Evolutionary conservation across 202 grass and related monocot genomes (phyloP).

Genomic region (Zoysia matrella): DNA sequence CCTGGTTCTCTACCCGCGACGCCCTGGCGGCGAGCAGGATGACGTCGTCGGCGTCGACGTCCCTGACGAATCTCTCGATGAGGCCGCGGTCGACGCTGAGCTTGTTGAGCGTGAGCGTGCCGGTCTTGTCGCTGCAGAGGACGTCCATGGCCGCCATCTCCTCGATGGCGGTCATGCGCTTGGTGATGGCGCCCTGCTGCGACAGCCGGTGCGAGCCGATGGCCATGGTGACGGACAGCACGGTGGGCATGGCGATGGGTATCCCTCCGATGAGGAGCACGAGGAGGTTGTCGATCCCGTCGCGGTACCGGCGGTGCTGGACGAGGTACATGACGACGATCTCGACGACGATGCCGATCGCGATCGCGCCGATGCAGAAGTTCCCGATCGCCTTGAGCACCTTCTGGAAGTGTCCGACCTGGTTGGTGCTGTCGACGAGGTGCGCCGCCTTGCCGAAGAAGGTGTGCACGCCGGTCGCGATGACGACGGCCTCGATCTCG

Average conservation of each 20-base stretch:
- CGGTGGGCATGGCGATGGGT: constrained; percentile 96
- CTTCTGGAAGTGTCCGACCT: constrained; percentile 92
- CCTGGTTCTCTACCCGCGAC: constrained; percentile 90
- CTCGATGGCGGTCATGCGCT: constrained; percentile 97
- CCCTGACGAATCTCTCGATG: constrained; percentile 68
- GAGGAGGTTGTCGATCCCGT: constrained; percentile 91
- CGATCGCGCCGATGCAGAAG: constrained; percentile 92
- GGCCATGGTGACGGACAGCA: constrained; percentile 95
- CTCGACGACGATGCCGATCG: constrained; percentile 58
- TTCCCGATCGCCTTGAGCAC: constrained; percentile 89
- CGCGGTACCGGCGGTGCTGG: constrained; percentile 77
- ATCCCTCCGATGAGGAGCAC: constrained; percentile 94
- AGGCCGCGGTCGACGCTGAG: constrained; percentile 73
- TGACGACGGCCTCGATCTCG: constrained; percentile 86
- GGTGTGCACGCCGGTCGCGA: constrained; percentile 91
- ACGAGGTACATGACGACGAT: constrained; percentile 83
- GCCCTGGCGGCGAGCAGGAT: constrained; percentile 73
- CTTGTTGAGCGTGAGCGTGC: constrained; percentile 90
- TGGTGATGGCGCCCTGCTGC: constrained; percentile 86
- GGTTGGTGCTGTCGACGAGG: constrained; percentile 85
- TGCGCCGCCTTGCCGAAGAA: constrained; percentile 97
- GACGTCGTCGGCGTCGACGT: constrained; percentile 37
- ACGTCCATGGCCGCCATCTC: constrained; percentile 94
- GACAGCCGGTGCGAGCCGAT: constrained; percentile 82
- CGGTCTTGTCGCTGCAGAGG: constrained; percentile 96